These are phyloP conservation scores for Melampsora abietis-canadensis DNA, from an alignment of 1,284 basidiomycete genomes.

Conservation along the genomic window DNA sequence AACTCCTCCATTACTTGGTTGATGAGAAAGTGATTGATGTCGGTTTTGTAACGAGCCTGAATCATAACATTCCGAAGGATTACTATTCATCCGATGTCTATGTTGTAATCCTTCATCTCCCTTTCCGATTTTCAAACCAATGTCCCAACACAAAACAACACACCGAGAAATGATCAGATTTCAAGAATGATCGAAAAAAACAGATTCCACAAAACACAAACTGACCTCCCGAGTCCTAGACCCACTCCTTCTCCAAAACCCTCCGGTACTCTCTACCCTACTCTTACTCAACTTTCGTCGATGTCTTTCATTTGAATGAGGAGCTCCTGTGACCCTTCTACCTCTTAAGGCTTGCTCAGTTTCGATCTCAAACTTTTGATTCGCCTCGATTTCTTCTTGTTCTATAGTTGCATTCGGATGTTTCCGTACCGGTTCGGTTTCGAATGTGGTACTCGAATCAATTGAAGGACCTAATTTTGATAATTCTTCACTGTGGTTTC, in stretches of 20 bases:
- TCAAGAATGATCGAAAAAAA: background rate
- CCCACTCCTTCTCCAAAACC: conserved; percentile 37
- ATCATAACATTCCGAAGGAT: conserved; percentile 23
- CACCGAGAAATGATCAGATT: background rate
- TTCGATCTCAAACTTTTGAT: background rate
- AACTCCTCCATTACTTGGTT: background rate
- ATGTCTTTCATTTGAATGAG: background rate
- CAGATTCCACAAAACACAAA: background rate
- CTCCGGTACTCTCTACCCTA: conserved; percentile 9
- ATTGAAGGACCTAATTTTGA: conserved; percentile 14
- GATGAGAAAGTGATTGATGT: no score
- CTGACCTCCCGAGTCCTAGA: conserved; percentile 19
- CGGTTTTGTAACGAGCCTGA: conserved; percentile 25
- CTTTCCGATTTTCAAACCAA: conserved; percentile 1
- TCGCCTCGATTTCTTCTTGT: background rate
- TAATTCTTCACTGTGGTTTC: conserved; percentile 16
- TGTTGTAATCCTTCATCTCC: background rate
- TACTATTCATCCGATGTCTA: conserved; percentile 3
- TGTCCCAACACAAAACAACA: no score
- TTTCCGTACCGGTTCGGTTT: background rate
- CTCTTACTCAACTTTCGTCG: conserved; percentile 27
- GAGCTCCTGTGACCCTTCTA: background rate
- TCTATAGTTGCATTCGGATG: background rate
- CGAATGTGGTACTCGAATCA: background rate
- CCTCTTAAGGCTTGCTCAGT: background rate